phyloP scores from a whole-genome alignment of 1,139 yeast species.

The Suhomyces coccinellae region DNA sequence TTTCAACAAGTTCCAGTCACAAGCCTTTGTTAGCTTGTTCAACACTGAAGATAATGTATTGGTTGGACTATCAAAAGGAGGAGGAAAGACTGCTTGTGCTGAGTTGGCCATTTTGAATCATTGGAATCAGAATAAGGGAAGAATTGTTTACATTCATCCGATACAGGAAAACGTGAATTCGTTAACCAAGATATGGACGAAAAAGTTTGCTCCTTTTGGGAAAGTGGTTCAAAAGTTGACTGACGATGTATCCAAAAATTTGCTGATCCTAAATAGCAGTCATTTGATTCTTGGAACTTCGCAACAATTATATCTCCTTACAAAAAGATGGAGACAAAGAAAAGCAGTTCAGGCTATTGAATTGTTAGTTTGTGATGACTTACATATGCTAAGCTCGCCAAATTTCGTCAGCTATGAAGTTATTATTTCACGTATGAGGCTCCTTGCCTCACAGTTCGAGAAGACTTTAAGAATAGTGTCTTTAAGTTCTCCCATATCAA shows the following conservation, averaged over 20 bases:
- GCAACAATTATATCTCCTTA: conserved; percentile 64
- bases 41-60: conserved; percentile 59
- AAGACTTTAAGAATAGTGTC: conserved; percentile 60
- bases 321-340: conserved; percentile 82
- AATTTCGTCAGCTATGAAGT: conserved; percentile 54
- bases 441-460: conserved; percentile 65
- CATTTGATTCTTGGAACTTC: conserved; percentile 83
- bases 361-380: conserved; percentile 70
- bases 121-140: conserved; percentile 59
- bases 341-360: conserved; percentile 69
- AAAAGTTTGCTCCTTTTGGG: conserved; percentile 43
- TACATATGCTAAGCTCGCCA: conserved; percentile 59
- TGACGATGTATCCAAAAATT: conserved; percentile 60
- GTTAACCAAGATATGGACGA: conserved; percentile 51
- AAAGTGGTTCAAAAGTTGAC: conserved; percentile 57
- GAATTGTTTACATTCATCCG: conserved; percentile 71
- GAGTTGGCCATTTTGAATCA: conserved; percentile 72
- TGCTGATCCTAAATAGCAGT: conserved; percentile 52
- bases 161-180: conserved; percentile 53
- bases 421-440: conserved; percentile 66
- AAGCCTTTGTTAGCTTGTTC: conserved; percentile 61
- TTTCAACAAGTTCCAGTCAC: conserved; percentile 77
- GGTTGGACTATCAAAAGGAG: conserved; percentile 72
- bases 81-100: conserved; percentile 72
- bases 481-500: conserved; percentile 66